phyloP scores from a whole-genome alignment of 2,329 filamentous ascomycete species.

The Hypoxylon rubiginosum region DNA sequence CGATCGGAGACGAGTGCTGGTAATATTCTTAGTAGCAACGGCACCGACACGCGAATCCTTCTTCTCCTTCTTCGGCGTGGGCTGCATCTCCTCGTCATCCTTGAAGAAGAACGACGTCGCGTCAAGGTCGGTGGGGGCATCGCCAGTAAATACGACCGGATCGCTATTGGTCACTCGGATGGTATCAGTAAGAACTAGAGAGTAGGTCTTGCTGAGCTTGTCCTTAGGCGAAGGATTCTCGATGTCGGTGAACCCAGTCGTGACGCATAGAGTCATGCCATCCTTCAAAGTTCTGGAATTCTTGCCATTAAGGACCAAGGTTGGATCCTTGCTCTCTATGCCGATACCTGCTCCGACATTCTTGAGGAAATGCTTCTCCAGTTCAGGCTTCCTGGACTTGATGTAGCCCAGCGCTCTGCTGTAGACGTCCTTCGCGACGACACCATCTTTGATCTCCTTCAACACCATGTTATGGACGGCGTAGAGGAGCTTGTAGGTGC shows the following conservation, averaged over 20 bases:
- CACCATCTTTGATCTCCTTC: conserved; percentile 90
- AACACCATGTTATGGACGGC: conserved; percentile 90
- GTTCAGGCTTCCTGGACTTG: conserved; percentile 90
- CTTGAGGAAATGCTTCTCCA: conserved; percentile 95
- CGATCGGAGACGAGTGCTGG: conserved; percentile 89
- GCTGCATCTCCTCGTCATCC: conserved; percentile 89
- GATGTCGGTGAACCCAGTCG: conserved; percentile 90
- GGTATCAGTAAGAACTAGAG: conserved; percentile 91
- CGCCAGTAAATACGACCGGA: conserved; percentile 90
- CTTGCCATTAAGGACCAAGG: conserved; percentile 88
- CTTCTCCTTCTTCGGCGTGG: conserved; percentile 91
- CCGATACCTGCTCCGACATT: conserved; percentile 93
- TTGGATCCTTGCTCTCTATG: conserved; percentile 88
- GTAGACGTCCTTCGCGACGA: conserved; percentile 89
- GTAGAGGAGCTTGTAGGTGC: conserved; percentile 89
- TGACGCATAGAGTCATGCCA: conserved; percentile 95
- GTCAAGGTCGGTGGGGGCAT: conserved; percentile 91
- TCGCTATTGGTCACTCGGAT: conserved; percentile 87
- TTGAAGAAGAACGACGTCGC: conserved; percentile 99
- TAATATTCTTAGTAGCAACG: conserved; percentile 94
- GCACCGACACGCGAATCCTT: conserved; percentile 85
- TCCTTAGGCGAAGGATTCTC: conserved; percentile 89
- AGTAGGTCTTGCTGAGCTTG: conserved; percentile 90
- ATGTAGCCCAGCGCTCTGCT: conserved; percentile 85
- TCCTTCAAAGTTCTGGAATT: conserved; percentile 87